Evolutionary conservation across 441 rosid genomes (phyloP).

Genomic region (Gossypium schwendimanii): DNA sequence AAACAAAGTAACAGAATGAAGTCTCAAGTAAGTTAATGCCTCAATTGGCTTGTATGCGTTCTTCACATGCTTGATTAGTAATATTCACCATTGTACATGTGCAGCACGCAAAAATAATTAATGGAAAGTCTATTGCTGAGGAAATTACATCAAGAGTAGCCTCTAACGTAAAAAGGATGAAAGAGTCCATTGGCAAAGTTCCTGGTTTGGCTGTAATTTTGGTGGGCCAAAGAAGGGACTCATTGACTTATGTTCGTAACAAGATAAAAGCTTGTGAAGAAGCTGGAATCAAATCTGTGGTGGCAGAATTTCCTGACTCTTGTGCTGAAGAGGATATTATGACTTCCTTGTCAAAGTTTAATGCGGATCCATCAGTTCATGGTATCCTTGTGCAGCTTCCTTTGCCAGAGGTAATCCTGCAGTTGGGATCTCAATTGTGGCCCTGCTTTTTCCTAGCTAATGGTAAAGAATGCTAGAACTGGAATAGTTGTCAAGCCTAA

Average conservation of each 20-base stretch:
- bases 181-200: constrained; percentile 50
- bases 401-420: constrained; percentile 69
- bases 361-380: constrained; percentile 60
- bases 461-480: background rate
- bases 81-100: constrained; percentile 31
- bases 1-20: background rate
- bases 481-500: constrained; percentile 10
- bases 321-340: constrained; percentile 53
- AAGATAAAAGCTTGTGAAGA: constrained; percentile 81
- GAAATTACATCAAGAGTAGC: constrained; percentile 55
- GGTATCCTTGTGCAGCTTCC: constrained; percentile 96
- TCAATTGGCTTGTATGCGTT: background rate
- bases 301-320: constrained; percentile 46
- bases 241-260: constrained; percentile 71
- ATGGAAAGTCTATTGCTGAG: constrained; percentile 77
- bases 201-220: constrained; percentile 89
- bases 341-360: constrained; percentile 37
- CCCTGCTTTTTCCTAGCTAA: constrained; percentile 5
- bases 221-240: constrained; percentile 80
- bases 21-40: background rate
- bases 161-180: constrained; percentile 63
- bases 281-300: constrained; percentile 66
- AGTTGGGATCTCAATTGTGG: background rate
- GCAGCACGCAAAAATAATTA: constrained; percentile 44
- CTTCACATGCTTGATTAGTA: constrained; percentile 9